phyloP scores from a whole-genome alignment of 306 rosid species.

The Hippophae tibetana region DNA sequence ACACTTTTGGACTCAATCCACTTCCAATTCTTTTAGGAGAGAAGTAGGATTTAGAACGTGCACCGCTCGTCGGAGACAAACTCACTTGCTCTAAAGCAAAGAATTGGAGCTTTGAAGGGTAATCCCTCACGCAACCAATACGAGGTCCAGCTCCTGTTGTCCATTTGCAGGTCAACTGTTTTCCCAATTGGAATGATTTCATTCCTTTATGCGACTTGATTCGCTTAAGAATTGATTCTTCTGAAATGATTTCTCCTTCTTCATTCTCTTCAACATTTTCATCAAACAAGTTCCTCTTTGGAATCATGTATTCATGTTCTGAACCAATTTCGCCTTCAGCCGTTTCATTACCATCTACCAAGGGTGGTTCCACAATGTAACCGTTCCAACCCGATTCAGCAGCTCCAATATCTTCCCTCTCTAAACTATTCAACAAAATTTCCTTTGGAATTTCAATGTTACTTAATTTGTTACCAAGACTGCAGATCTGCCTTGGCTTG shows the following conservation, averaged over 20 bases:
- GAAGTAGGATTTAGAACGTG: constrained; percentile 23
- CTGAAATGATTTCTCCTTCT: constrained; percentile 26
- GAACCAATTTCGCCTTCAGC: constrained; percentile 13
- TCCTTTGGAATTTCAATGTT: constrained; percentile 54
- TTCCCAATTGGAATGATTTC: constrained; percentile 78
- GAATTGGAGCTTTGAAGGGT: constrained; percentile 75
- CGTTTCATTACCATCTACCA: constrained; percentile 16
- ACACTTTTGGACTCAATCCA: constrained; percentile 27
- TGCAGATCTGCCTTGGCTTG: constrained; percentile 19
- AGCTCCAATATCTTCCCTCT: constrained; percentile 22
- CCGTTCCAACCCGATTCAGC: constrained; percentile 4
- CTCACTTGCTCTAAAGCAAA: constrained; percentile 77
- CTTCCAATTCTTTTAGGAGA: constrained; percentile 23
- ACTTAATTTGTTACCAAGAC: constrained; percentile 27
- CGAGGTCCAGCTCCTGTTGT: constrained; percentile 98
- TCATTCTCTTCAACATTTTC: constrained; percentile 37
- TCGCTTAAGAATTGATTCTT: constrained; percentile 63
- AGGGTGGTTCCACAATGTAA: constrained; percentile 24
- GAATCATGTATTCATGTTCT: constrained; percentile 21
- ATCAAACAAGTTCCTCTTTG: constrained; percentile 19
- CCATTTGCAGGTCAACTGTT: constrained; percentile 90
- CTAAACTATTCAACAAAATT: constrained; percentile 23
- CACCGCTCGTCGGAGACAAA: constrained; percentile 65
- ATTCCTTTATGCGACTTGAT: constrained; percentile 68
- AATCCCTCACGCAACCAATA: constrained; percentile 83